Conservation (phyloP, 2,329 filamentous ascomycete species). For the Diaporthe eres region DNA sequence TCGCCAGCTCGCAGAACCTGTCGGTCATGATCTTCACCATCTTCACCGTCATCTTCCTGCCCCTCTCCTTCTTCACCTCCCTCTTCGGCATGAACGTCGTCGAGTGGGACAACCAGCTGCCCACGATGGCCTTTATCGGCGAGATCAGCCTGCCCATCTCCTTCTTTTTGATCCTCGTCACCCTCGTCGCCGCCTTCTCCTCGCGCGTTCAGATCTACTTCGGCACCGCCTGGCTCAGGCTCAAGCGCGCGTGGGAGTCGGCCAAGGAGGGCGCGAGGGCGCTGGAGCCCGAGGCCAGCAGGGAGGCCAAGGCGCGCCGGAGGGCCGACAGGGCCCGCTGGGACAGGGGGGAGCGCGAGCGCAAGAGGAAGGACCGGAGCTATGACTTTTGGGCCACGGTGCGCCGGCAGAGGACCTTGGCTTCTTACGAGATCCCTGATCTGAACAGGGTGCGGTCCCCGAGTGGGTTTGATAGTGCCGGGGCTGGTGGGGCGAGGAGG, state of each 20-base stretch:
- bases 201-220: slow-evolving; percentile 56
- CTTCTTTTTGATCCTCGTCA: slow-evolving; percentile 61
- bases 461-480: slow-evolving; percentile 33
- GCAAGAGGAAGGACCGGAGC: slow-evolving; percentile 49
- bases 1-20: slow-evolving; percentile 72
- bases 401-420: slow-evolving; percentile 47
- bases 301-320: slow-evolving; percentile 38
- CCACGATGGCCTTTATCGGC: slow-evolving; percentile 61
- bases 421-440: slow-evolving; percentile 54
- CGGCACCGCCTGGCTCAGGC: slow-evolving; percentile 40
- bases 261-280: slow-evolving; percentile 37
- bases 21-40: slow-evolving; percentile 77
- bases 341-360: slow-evolving; percentile 43
- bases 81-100: slow-evolving; percentile 76
- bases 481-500: background rate
- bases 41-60: slow-evolving; percentile 74
- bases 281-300: slow-evolving; percentile 48
- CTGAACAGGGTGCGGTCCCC: slow-evolving; percentile 48
- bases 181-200: slow-evolving; percentile 71
- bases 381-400: slow-evolving; percentile 60
- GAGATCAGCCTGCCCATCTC: slow-evolving; percentile 64
- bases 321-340: slow-evolving; percentile 44
- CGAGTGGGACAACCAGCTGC: slow-evolving; percentile 68
- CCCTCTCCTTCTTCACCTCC: slow-evolving; percentile 75
- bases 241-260: background rate